Conservation (phyloP, 306 rosid genomes). For the Oxytropis ochrocephala region DNA sequence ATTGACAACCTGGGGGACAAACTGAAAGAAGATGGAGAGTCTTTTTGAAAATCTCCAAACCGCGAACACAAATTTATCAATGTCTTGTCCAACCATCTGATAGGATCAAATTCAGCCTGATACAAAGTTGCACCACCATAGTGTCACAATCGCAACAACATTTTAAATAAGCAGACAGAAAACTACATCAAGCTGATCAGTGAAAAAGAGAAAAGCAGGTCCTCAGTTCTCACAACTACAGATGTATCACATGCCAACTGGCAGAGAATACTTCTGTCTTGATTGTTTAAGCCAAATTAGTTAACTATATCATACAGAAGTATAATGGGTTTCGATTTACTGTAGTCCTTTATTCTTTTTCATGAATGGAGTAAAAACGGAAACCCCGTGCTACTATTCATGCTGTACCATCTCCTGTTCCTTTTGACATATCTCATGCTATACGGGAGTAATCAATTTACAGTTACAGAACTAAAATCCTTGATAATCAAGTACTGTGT, state of each 20-base stretch:
- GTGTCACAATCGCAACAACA: slow-evolving; percentile 4
- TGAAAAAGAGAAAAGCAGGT: slow-evolving; percentile 9
- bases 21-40: slow-evolving; percentile 80
- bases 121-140: slow-evolving; percentile 27
- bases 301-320: background rate
- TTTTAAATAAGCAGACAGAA: slow-evolving; percentile 1
- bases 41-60: slow-evolving; percentile 90
- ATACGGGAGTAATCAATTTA: background rate
- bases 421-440: background rate
- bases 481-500: background rate
- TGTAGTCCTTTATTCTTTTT: background rate
- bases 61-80: slow-evolving; percentile 85
- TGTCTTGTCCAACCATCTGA: slow-evolving; percentile 97
- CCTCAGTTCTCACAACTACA: background rate
- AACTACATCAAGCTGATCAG: background rate
- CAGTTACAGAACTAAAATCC: background rate
- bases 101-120: slow-evolving; percentile 98
- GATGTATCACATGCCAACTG: background rate
- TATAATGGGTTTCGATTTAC: background rate
- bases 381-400: background rate
- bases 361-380: background rate
- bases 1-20: slow-evolving; percentile 93
- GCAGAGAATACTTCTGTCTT: background rate
- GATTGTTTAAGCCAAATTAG: background rate
- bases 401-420: background rate